Percentiles rank a stretch among this genome's conserved stretches.
These are phyloP conservation scores for Bryoglossum gracile DNA, from an alignment of 495 filamentous ascomycete species.

Conservation along the genomic window DNA sequence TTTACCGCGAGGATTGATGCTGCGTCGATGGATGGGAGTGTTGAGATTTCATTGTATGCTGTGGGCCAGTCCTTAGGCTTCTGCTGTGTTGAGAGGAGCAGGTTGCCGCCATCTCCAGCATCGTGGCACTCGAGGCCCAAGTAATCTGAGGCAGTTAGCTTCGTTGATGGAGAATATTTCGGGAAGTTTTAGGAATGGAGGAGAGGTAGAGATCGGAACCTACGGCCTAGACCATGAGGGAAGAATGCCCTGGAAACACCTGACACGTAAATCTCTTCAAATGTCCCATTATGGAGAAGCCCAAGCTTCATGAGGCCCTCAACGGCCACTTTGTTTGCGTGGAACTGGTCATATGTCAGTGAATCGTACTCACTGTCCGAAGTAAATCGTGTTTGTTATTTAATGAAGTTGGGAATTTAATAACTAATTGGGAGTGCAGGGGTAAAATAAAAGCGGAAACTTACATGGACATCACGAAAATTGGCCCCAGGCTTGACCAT, in stretches of 20 bases:
- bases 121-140: slow-evolving; percentile 90
- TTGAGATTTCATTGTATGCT: slow-evolving; percentile 4
- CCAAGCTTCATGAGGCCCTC: slow-evolving; percentile 63
- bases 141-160: slow-evolving; percentile 55
- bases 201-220: too few relatives aligned
- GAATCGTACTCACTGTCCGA: not conserved
- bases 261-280: slow-evolving; percentile 55
- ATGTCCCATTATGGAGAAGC: slow-evolving; percentile 50
- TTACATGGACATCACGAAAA: slow-evolving; percentile 56
- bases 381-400: too few relatives aligned
- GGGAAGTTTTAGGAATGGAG: too few relatives aligned
- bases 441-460: too few relatives aligned
- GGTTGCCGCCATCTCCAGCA: slow-evolving; percentile 33
- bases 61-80: slow-evolving; percentile 1
- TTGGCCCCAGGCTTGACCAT: slow-evolving; percentile 55
- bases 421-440: not conserved
- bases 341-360: slow-evolving; percentile 24
- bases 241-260: slow-evolving; percentile 77
- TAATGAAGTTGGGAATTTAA: not conserved
- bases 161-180: not conserved
- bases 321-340: slow-evolving; percentile 66
- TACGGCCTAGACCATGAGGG: slow-evolving; percentile 64
- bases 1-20: slow-evolving; percentile 63
- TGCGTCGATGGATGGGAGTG: slow-evolving; percentile 69
- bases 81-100: slow-evolving; percentile 1